Evolutionary conservation across 2,329 filamentous ascomycete species (phyloP), one percentile per base, ranked within the genome.

Genomic region (Alternaria atra): DNA sequence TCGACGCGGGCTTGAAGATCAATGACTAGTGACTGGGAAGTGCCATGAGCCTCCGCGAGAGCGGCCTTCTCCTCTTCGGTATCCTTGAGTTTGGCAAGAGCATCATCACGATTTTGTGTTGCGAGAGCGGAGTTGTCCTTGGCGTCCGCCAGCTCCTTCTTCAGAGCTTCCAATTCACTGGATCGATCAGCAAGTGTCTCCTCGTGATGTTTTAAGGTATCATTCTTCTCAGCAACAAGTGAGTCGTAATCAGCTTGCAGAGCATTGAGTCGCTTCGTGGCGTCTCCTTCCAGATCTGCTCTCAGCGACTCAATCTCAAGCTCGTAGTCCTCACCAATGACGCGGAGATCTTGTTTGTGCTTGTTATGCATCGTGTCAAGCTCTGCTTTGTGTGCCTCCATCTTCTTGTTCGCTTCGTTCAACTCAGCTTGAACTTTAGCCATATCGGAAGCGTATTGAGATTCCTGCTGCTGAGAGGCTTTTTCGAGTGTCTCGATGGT

Each of bases 201-300:
- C 27, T 71, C 69, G 34, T 76, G 70, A 13, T 72, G 58, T 50
- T 73, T 69, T 2, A 68, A 47, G 0, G 61, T 51, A 6, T 56
- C 60, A 25, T 71, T 73, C 58, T 76, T 77, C 44, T 77, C 74
- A 6, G 64, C 66, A 4, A 73, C 64, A n/a, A 77, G 65, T 2
- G 63, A 52, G 47, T 77, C 74, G 47, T 73, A 74, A 27, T 75
- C 67, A n/a, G 71, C 59, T 37, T 78, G 74, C 4, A 78, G 60
- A 47, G 73, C 66, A 13, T 75, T 67, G 8, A 78, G 60, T 5
- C 69, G 73, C 20, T 73, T 73, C 55, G 76, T 77, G 4, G 75
- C 76, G 44, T 78, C 75, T 6, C 73, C 73, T 48, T 79, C 75
- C 4, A 79, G 67, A 50, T 78, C 74, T 0, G 74, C 75, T 10